A percentile compares a stretch with the other conserved stretches of the same genome.
phyloP scores from a whole-genome alignment of 2,329 filamentous ascomycete genomes.

The Scedosporium apiospermum region DNA sequence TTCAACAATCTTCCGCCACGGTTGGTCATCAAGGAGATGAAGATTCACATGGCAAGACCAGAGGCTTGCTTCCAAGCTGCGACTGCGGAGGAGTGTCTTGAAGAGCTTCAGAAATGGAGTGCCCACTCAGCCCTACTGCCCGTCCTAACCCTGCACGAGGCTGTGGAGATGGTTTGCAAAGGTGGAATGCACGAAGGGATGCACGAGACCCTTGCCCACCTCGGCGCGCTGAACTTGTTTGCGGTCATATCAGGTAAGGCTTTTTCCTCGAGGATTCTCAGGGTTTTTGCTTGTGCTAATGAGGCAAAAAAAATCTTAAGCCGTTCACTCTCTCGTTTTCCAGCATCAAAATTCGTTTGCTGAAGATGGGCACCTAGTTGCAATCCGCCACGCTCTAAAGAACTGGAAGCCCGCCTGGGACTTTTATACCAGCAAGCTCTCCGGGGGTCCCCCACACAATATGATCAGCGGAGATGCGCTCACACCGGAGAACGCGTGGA shows the following conservation, averaged over 20 bases:
- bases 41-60: slow-evolving; percentile 22
- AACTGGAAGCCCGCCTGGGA: slow-evolving; percentile 19
- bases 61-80: slow-evolving; percentile 27
- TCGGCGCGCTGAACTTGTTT: slow-evolving; percentile 19
- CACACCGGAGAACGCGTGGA: slow-evolving; percentile 19
- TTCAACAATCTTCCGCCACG: slow-evolving; percentile 30
- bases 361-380: slow-evolving; percentile 15
- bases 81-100: slow-evolving; percentile 20
- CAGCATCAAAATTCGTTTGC: slow-evolving; percentile 24
- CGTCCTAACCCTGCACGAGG: slow-evolving; percentile 14
- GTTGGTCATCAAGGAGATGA: slow-evolving; percentile 28
- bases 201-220: slow-evolving; percentile 11
- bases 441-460: slow-evolving; percentile 11
- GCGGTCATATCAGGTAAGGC: slow-evolving; percentile 10
- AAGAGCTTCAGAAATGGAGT: slow-evolving; percentile 18
- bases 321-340: slow-evolving; percentile 23
- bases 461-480: slow-evolving; percentile 10
- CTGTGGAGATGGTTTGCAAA: slow-evolving; percentile 16
- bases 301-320: slow-evolving; percentile 10
- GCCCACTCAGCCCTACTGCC: slow-evolving; percentile 15
- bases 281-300: not conserved
- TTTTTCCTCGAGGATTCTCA: not conserved
- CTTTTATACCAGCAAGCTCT: slow-evolving; percentile 10
- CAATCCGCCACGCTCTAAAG: slow-evolving; percentile 19
- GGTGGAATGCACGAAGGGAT: slow-evolving; percentile 11